Evolutionary conservation across 371 early-diverging fungal species (phyloP).

Genomic region (Rhizopus sp.): DNA sequence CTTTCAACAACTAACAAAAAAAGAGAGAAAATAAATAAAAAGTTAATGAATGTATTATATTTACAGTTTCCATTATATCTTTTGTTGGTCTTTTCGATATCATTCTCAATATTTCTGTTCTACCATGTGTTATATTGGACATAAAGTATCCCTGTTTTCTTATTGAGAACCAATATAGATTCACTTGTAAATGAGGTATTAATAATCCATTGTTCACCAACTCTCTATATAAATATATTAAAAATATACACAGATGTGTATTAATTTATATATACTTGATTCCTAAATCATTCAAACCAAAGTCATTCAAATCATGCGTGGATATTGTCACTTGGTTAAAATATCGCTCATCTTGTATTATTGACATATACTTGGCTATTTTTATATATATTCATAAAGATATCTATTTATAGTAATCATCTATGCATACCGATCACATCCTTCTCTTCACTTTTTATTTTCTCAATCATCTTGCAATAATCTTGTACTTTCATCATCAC

Average conservation of each 20-base stretch:
- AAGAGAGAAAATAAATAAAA: not conserved
- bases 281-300: constrained; percentile 8
- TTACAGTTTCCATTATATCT: constrained; percentile 28
- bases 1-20: constrained; percentile 19
- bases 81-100: constrained; percentile 23
- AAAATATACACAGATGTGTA: not conserved
- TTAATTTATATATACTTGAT: constrained; percentile 15
- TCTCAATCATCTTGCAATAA: constrained; percentile 28
- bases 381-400: constrained; percentile 3
- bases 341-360: constrained; percentile 4
- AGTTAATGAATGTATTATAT: not conserved
- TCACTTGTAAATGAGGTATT: constrained; percentile 15
- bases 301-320: constrained; percentile 2
- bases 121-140: constrained; percentile 19
- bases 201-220: constrained; percentile 20
- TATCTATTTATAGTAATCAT: constrained; percentile 11
- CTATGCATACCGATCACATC: not conserved
- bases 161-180: constrained; percentile 23
- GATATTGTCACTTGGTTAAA: constrained; percentile 13
- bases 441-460: constrained; percentile 26
- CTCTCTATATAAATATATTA: constrained; percentile 3
- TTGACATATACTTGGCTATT: no score
- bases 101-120: constrained; percentile 21
- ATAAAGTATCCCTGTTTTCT: constrained; percentile 24
- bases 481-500: constrained; percentile 29